Percentiles rank a stretch among this genome's conserved stretches.
Evolutionary conservation across 805 yeast genomes (phyloP).

Genomic region (Zygotorulaspora danielsina): DNA sequence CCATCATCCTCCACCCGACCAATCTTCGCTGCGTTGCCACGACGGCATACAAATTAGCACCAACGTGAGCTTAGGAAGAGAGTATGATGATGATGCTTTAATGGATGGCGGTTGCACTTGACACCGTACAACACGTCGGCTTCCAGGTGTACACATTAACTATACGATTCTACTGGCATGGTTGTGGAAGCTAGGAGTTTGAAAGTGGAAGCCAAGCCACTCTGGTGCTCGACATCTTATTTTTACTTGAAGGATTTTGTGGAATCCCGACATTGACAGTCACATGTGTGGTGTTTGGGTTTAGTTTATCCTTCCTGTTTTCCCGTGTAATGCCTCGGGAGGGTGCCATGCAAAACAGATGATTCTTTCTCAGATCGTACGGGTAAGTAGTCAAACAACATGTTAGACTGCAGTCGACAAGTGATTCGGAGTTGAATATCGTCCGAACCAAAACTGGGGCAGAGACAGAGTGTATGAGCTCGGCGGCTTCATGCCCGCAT

Average conservation of each 20-base stretch:
- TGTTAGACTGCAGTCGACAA: too few relatives aligned
- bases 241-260: neutral
- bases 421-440: too few relatives aligned
- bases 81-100: slow-evolving; percentile 2
- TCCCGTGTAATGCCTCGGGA: neutral
- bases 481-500: too few relatives aligned
- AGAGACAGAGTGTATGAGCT: too few relatives aligned
- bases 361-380: too few relatives aligned
- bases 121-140: neutral
- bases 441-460: too few relatives aligned
- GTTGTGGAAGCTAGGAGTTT: slow-evolving; percentile 1
- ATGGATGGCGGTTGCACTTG: slow-evolving; percentile 1
- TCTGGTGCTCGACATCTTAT: neutral
- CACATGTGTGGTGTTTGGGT: neutral
- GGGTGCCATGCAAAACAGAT: too few relatives aligned
- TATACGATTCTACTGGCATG: neutral
- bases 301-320: neutral
- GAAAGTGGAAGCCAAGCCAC: neutral
- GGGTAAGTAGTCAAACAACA: too few relatives aligned
- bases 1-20: slow-evolving; percentile 1
- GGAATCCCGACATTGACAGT: neutral
- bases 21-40: neutral
- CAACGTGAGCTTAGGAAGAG: slow-evolving; percentile 1
- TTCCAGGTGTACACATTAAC: neutral
- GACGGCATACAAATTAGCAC: slow-evolving; percentile 1